A percentile compares a stretch with the other conserved stretches of the same genome.
phyloP scores from a whole-genome alignment of 805 yeast genomes.

The Starmerella apis region DNA sequence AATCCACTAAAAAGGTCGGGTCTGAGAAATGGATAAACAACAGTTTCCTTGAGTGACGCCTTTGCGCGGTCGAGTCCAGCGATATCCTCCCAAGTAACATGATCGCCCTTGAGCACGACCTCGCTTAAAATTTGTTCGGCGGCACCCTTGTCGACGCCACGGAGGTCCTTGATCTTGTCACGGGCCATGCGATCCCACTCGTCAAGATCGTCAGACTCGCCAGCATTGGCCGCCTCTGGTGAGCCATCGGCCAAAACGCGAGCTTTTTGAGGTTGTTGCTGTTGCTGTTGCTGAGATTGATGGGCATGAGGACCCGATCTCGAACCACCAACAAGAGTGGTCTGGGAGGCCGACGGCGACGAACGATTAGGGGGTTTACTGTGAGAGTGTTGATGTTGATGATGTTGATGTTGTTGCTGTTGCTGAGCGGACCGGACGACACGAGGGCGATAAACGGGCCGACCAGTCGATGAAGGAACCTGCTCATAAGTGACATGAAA shows the following conservation, averaged over 20 bases:
- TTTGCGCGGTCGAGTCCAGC: slow-evolving; percentile 90
- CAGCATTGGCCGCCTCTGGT: neutral
- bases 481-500: slow-evolving; percentile 21
- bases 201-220: slow-evolving; percentile 17
- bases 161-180: slow-evolving; percentile 31
- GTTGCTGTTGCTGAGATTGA: neutral
- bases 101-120: slow-evolving; percentile 80
- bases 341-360: slow-evolving; percentile 1
- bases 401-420: neutral
- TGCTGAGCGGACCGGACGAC: slow-evolving; percentile 14
- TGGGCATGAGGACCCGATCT: neutral
- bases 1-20: slow-evolving; percentile 87
- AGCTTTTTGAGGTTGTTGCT: neutral
- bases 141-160: slow-evolving; percentile 67
- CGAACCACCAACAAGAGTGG: neutral
- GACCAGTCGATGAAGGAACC: slow-evolving; percentile 17
- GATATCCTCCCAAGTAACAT: slow-evolving; percentile 88
- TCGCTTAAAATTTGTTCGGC: slow-evolving; percentile 81
- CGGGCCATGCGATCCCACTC: slow-evolving; percentile 32
- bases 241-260: slow-evolving; percentile 15
- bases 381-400: neutral
- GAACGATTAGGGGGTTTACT: neutral
- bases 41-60: slow-evolving; percentile 80
- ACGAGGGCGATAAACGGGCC: slow-evolving; percentile 18
- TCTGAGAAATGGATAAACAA: slow-evolving; percentile 86